Conservation (phyloP, 225 moss, liverwort and hornwort species). For the Pseudisothecium myosuroides region DNA sequence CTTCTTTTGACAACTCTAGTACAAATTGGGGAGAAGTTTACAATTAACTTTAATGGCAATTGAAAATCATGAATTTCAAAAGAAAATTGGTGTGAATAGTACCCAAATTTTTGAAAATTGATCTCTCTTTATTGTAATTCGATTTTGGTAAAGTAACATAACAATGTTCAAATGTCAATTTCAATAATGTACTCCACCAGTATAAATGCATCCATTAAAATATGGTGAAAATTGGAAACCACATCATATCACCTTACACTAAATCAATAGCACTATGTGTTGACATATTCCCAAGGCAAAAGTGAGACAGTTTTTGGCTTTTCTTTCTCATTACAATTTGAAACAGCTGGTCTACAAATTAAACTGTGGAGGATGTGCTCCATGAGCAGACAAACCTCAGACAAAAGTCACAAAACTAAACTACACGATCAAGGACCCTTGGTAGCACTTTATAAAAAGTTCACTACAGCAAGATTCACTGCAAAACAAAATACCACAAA, state of each 20-base stretch:
- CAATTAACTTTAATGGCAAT: no score
- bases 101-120: no score
- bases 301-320: neutral
- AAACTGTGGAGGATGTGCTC: slow-evolving; percentile 23
- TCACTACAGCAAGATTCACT: slow-evolving; percentile 45
- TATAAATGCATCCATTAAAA: neutral
- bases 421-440: slow-evolving; percentile 35
- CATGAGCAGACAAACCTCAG: slow-evolving; percentile 21
- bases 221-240: neutral
- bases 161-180: neutral
- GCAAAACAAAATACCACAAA: slow-evolving; percentile 52
- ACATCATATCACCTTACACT: neutral
- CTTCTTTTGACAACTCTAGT: no score
- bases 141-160: no score
- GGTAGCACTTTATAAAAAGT: slow-evolving; percentile 21
- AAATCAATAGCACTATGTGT: neutral
- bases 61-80: no score
- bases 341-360: slow-evolving; percentile 33
- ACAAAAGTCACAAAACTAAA: slow-evolving; percentile 39
- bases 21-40: no score
- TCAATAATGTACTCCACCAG: neutral
- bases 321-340: slow-evolving; percentile 29
- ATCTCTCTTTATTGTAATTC: no score
- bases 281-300: neutral
- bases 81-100: no score